Evolutionary conservation across 2,329 filamentous ascomycete genomes (phyloP), one percentile per base, ranked within the genome.

Genomic region (Monilinia fructigena): DNA sequence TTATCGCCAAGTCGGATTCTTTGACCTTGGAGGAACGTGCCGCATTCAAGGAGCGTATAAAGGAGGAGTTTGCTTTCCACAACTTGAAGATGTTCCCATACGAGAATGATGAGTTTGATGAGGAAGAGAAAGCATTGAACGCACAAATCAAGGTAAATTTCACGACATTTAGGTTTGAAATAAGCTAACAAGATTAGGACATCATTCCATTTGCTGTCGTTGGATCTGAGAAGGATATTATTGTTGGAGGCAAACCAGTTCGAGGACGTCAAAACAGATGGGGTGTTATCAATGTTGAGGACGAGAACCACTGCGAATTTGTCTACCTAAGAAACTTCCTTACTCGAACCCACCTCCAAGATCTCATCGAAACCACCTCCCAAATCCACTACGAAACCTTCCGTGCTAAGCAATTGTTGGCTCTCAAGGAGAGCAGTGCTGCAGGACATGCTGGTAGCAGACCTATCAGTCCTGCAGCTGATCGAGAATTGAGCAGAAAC

Each of bases 381-480:
- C 95, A 99, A 84, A 99, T 97, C 81, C 95, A 99, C 86, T 99
- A 99, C 85, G 95, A 99, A 85, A 96, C 93, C 68, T 99, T 99
- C 93, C 93, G 95, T 81, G 93, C 95, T 76, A 99, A 99, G 89
- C 95, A 99, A 82, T 85, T 99, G 76, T 83, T 99, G 77, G 95
- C 95, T 67, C 86, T 99, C 78, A 99, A 98, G 88, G 95, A 99
- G 85, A 97, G 91, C 85, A 96, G 92, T 77, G 92, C 92, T 73
- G 91, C 92, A 67, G 76, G 77, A 70, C 84, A 88, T 82, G 79
- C 88, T 74, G 87, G 89, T 72, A 95, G 92, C 83, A 86, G 94
- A 79, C 95, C 95, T 76, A 99, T 99, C 83, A 96, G 92, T 78
- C 95, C 95, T 68, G 86, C 93, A 69, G 94, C 95, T 66, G 95